Conservation (phyloP, 768 basidiomycete species). For the Rhizopogon roseolus region DNA sequence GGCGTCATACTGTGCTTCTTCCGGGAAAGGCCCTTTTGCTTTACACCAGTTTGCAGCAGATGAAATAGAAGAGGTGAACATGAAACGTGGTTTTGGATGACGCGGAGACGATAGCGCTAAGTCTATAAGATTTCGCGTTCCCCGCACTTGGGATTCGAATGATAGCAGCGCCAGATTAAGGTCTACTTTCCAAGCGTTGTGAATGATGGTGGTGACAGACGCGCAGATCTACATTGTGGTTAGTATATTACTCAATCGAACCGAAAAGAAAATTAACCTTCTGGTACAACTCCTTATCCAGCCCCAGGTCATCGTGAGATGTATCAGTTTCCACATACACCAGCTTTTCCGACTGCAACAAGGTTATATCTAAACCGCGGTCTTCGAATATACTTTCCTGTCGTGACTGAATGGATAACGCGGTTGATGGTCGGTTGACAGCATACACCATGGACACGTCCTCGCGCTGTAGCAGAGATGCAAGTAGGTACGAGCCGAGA, state of each 20-base stretch:
- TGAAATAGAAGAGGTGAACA: conserved; percentile 38
- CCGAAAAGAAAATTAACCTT: conserved; percentile 12
- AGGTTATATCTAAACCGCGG: conserved; percentile 21
- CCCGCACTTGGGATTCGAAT: conserved; percentile 45
- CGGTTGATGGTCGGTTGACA: conserved; percentile 16
- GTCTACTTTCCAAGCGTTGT: conserved; percentile 47
- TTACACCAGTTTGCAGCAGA: conserved; percentile 14
- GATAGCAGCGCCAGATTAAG: conserved; percentile 46
- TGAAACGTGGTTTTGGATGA: conserved; percentile 24
- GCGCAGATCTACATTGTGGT: conserved; percentile 31
- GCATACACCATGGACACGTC: conserved; percentile 22
- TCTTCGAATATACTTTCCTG: conserved; percentile 26
- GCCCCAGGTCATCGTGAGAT: conserved; percentile 19
- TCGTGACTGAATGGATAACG: conserved; percentile 9
- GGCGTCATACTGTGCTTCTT: conserved; percentile 23
- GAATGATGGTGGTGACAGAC: conserved; percentile 33
- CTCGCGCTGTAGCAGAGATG: conserved; percentile 15
- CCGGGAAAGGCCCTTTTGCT: conserved; percentile 20
- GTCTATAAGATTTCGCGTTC: conserved; percentile 42
- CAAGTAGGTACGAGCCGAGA: conserved; percentile 30
- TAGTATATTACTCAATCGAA: conserved; percentile 13
- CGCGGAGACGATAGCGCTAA: conserved; percentile 29
- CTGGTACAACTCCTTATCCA: conserved; percentile 16
- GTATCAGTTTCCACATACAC: conserved; percentile 31
- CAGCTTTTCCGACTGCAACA: conserved; percentile 26